Evolutionary conservation across 352 stramenopile species (phyloP).

Genomic region (Pythium brassicae): DNA sequence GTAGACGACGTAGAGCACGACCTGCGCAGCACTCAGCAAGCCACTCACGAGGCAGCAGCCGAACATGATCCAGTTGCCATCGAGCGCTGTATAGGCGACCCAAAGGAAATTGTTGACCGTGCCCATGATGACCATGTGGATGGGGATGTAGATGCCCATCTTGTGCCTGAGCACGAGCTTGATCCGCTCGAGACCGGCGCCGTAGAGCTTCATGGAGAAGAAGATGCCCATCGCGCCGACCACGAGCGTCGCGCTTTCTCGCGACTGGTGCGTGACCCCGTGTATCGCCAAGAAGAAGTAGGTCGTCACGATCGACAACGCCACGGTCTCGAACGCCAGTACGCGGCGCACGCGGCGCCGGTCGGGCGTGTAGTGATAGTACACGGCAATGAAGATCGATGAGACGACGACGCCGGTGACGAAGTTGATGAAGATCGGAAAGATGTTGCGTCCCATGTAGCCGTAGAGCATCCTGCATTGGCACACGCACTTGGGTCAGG

Average conservation of each 20-base stretch:
- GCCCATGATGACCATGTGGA: conserved; percentile 43
- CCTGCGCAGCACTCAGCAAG: conserved; percentile 8
- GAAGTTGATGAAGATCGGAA: conserved; percentile 28
- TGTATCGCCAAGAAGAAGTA: conserved; percentile 33
- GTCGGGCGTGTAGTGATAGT: conserved; percentile 43
- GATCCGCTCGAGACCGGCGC: conserved; percentile 33
- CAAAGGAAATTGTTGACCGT: conserved; percentile 40
- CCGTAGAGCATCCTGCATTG: conserved; percentile 42
- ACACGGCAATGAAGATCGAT: conserved; percentile 42
- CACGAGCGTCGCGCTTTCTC: conserved; percentile 17
- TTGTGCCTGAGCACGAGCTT: conserved; percentile 34
- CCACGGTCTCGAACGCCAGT: conserved; percentile 13
- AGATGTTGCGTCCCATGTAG: conserved; percentile 31
- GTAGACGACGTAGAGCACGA: conserved; percentile 13
- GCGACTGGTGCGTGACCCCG: conserved; percentile 26
- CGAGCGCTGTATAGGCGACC: conserved; percentile 16
- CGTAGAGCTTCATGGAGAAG: conserved; percentile 40
- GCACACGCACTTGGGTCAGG: no score
- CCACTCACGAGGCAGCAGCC: conserved; percentile 10
- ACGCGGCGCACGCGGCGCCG: conserved; percentile 20
- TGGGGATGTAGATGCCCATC: conserved; percentile 44
- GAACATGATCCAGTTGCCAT: conserved; percentile 17
- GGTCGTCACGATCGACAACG: conserved; percentile 20
- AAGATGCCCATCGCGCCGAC: conserved; percentile 28
- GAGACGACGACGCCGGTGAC: conserved; percentile 28